Percentiles rank a stretch among this genome's conserved stretches.
Conservation (phyloP, 257 asterid genomes). For the Fraxinus quadrangulata region DNA sequence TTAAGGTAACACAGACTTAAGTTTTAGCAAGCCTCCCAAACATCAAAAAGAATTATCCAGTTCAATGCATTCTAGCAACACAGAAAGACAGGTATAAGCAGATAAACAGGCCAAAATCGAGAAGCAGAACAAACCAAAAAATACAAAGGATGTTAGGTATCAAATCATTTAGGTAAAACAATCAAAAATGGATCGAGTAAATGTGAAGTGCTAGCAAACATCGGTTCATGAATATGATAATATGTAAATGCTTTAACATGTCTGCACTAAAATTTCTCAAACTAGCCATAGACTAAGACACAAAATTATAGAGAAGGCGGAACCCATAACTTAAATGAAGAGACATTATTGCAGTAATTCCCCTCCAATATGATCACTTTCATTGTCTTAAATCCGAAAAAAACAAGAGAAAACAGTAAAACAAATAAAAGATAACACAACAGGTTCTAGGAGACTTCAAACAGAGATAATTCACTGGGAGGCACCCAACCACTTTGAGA, state of each 20-base stretch:
- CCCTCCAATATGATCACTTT: slow-evolving; percentile 18
- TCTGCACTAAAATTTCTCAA: slow-evolving; percentile 19
- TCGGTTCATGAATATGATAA: not conserved
- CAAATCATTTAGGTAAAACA: too few species aligned
- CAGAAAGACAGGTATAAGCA: too few species aligned
- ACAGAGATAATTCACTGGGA: slow-evolving; percentile 43
- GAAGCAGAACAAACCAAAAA: not conserved
- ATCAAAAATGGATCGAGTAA: not conserved
- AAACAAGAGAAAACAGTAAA: slow-evolving; percentile 7
- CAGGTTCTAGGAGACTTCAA: slow-evolving; percentile 20
- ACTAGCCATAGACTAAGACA: not conserved
- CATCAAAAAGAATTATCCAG: too few species aligned
- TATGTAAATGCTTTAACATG: not conserved
- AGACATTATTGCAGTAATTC: not conserved
- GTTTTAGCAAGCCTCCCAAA: too few species aligned
- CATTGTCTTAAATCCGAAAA: slow-evolving; percentile 11
- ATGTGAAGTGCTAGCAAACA: not conserved
- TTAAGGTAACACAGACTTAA: too few species aligned
- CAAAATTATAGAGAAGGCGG: slow-evolving; percentile 8
- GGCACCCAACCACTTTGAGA: slow-evolving; percentile 88
- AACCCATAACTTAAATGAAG: not conserved
- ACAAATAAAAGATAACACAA: slow-evolving; percentile 25
- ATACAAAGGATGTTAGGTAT: too few species aligned
- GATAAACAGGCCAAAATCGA: not conserved
- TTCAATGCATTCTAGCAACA: not conserved